Percentiles rank a stretch among this genome's conserved stretches.
Evolutionary conservation across 305 asterid genomes (phyloP).

Genomic region (Fraxinus angustifolia): DNA sequence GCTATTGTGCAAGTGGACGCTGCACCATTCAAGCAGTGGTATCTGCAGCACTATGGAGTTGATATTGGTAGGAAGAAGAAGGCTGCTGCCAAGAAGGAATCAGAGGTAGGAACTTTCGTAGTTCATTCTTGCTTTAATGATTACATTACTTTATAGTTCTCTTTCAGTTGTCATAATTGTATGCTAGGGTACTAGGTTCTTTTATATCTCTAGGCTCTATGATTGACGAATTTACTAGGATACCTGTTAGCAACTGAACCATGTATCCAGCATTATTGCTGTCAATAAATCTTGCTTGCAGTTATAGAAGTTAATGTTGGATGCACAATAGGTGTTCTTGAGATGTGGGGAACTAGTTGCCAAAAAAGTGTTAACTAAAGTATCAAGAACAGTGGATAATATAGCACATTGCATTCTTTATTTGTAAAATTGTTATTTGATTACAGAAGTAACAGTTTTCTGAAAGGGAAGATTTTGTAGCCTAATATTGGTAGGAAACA

Average conservation of each 20-base stretch:
- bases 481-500: neutral
- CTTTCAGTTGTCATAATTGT: neutral
- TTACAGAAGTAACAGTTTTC: neutral
- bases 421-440: neutral
- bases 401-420: neutral
- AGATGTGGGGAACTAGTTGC: neutral
- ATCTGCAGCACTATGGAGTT: constrained; percentile 18
- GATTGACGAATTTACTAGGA: neutral
- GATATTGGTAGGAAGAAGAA: constrained; percentile 18
- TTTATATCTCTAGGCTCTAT: neutral
- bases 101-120: neutral
- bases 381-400: neutral
- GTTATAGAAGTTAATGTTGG: neutral
- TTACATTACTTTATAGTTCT: neutral
- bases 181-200: neutral
- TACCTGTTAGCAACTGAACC: neutral
- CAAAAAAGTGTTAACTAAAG: too few relatives aligned
- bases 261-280: neutral
- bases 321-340: neutral
- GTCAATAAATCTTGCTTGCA: neutral
- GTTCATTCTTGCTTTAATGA: neutral
- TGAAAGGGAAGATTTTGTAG: neutral
- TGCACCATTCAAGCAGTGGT: constrained; percentile 18
- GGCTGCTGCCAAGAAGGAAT: constrained; percentile 6
- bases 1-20: constrained; percentile 16